Conservation (phyloP, 2,329 filamentous ascomycete genomes). For the Microdochium nivale region DNA sequence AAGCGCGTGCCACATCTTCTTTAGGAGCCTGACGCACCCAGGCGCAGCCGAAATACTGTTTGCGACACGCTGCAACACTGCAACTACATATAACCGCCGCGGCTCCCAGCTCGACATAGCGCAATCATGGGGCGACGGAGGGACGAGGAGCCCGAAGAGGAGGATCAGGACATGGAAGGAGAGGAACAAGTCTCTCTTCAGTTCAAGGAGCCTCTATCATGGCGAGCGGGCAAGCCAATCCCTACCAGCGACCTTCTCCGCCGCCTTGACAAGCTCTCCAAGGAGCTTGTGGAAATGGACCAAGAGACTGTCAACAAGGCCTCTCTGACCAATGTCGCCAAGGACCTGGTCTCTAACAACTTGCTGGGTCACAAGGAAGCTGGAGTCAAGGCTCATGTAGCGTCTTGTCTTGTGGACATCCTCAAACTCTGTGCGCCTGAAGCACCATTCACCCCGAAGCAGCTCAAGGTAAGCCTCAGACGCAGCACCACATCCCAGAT, state of each 20-base stretch:
- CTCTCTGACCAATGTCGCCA: conserved; percentile 77
- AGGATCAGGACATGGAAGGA: conserved; percentile 27
- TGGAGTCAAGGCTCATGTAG: conserved; percentile 81
- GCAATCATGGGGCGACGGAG: conserved; percentile 29
- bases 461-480: conserved; percentile 65
- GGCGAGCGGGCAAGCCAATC: conserved; percentile 87
- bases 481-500: not conserved
- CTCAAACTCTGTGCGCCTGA: conserved; percentile 88
- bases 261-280: conserved; percentile 70
- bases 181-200: conserved; percentile 43
- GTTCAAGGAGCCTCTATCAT: conserved; percentile 82
- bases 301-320: conserved; percentile 77
- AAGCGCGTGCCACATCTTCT: too few species aligned
- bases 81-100: not conserved
- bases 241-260: conserved; percentile 72
- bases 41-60: not conserved
- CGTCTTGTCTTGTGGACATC: conserved; percentile 87
- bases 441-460: conserved; percentile 82
- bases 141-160: conserved; percentile 27
- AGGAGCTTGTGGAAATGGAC: conserved; percentile 77
- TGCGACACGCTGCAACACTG: not conserved
- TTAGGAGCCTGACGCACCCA: too few species aligned
- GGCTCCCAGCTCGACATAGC: conserved; percentile 1
- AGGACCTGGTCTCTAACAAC: conserved; percentile 74
- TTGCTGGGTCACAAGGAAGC: conserved; percentile 86